Evolutionary conservation across 805 yeast species (phyloP).

Genomic region (Blastobotrys terrestris): DNA sequence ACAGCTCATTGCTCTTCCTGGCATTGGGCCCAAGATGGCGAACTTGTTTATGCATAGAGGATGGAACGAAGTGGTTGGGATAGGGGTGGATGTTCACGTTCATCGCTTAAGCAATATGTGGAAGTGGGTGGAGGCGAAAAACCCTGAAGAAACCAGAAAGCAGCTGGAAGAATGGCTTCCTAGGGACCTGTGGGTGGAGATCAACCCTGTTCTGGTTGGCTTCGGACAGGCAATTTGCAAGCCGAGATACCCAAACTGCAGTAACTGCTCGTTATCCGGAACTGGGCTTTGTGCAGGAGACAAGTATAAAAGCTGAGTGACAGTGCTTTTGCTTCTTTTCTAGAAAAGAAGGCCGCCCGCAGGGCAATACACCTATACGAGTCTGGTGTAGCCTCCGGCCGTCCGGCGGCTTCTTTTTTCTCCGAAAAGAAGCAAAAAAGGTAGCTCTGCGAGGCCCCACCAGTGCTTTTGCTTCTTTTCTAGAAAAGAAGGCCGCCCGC

Average conservation of each 20-base stretch:
- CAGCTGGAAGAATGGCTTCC: slow-evolving; percentile 74
- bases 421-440: too few species aligned
- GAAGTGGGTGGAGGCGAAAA: slow-evolving; percentile 59
- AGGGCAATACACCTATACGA: too few species aligned
- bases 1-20: slow-evolving; percentile 67
- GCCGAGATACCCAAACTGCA: slow-evolving; percentile 63
- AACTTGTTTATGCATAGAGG: slow-evolving; percentile 72
- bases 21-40: slow-evolving; percentile 97
- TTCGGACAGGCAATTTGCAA: slow-evolving; percentile 87
- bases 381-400: too few species aligned
- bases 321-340: background rate
- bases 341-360: background rate
- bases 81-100: slow-evolving; percentile 93
- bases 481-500: too few species aligned
- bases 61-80: slow-evolving; percentile 68
- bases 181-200: slow-evolving; percentile 66
- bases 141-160: slow-evolving; percentile 70
- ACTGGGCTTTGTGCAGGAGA: slow-evolving; percentile 42
- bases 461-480: too few species aligned
- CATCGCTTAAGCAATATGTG: slow-evolving; percentile 75
- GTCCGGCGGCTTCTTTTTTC: too few species aligned
- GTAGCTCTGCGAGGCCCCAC: too few species aligned
- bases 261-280: slow-evolving; percentile 52
- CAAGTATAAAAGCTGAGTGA: background rate
- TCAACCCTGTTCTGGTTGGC: slow-evolving; percentile 84